Conservation (phyloP, 129 eudicot species). For the Saposhnikovia divaricata region DNA sequence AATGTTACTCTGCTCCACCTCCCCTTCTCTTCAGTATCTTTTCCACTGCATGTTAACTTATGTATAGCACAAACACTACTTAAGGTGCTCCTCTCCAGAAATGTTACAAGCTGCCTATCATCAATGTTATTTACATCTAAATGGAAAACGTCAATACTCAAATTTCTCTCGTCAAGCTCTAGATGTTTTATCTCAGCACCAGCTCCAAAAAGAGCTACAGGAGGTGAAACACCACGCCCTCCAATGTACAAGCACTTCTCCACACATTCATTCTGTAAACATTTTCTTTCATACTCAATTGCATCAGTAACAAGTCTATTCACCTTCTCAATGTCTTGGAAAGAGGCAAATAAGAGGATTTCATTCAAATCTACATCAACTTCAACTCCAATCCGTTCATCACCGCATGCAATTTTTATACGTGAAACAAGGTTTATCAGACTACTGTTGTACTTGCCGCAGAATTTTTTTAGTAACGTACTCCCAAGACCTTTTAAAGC, state of each 20-base stretch:
- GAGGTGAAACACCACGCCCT: constrained; percentile 42
- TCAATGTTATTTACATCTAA: constrained; percentile 34
- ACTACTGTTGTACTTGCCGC: constrained; percentile 59
- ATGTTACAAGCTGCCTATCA: constrained; percentile 56
- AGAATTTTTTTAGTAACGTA: constrained; percentile 52
- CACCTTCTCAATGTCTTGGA: constrained; percentile 48
- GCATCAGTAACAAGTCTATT: constrained; percentile 29
- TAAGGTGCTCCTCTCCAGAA: constrained; percentile 34
- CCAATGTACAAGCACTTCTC: constrained; percentile 61
- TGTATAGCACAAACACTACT: constrained; percentile 60
- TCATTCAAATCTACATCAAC: constrained; percentile 56
- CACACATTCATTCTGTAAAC: constrained; percentile 66
- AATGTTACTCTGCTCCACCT: constrained; percentile 87
- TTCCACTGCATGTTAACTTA: constrained; percentile 33
- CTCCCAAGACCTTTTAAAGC: constrained; percentile 53
- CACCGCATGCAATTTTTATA: constrained; percentile 32
- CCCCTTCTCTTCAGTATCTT: constrained; percentile 43
- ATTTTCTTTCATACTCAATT: constrained; percentile 51
- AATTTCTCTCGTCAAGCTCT: constrained; percentile 60
- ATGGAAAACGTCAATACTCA: constrained; percentile 57
- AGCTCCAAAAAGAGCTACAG: constrained; percentile 77
- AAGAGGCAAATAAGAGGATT: constrained; percentile 49
- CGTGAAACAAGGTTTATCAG: constrained; percentile 45
- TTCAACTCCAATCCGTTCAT: constrained; percentile 64
- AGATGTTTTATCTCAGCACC: constrained; percentile 89